These are phyloP conservation scores for Dendrothele bispora DNA, from an alignment of 768 basidiomycete genomes.

Conservation along the genomic window DNA sequence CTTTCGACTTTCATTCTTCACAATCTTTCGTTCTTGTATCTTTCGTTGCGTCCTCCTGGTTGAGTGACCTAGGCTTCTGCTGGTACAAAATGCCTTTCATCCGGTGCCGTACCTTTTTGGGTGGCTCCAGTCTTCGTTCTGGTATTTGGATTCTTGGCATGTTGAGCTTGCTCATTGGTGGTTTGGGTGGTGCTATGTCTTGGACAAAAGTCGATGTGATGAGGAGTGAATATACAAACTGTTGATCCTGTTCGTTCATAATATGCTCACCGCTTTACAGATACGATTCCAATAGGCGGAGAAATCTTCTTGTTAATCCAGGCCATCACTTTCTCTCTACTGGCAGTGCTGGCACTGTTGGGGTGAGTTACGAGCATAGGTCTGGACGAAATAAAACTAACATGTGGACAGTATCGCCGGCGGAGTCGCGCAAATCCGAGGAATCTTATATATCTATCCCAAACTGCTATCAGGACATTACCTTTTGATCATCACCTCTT, in stretches of 20 bases:
- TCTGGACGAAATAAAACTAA: neutral
- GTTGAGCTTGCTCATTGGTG: constrained; percentile 14
- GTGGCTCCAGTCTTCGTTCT: constrained; percentile 15
- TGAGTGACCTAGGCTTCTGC: neutral
- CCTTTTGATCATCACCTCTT: constrained; percentile 8
- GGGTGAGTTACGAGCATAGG: constrained; percentile 11
- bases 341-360: constrained; percentile 16
- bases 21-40: neutral
- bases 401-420: constrained; percentile 12
- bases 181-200: constrained; percentile 15
- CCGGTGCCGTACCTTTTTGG: constrained; percentile 18
- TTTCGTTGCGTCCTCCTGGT: constrained; percentile 7
- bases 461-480: constrained; percentile 16
- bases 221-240: too few species aligned
- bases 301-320: constrained; percentile 15
- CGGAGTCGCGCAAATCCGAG: constrained; percentile 7
- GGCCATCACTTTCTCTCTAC: constrained; percentile 15
- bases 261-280: too few species aligned
- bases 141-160: constrained; percentile 20
- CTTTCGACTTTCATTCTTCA: neutral
- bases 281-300: too few species aligned
- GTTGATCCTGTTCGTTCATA: too few species aligned
- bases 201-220: constrained; percentile 20
- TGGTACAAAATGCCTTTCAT: constrained; percentile 17
- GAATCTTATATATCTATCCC: constrained; percentile 15